Evolutionary conservation across 768 basidiomycete genomes (phyloP), one percentile per base, ranked within the genome.

Genomic region (Trametes elegans): DNA sequence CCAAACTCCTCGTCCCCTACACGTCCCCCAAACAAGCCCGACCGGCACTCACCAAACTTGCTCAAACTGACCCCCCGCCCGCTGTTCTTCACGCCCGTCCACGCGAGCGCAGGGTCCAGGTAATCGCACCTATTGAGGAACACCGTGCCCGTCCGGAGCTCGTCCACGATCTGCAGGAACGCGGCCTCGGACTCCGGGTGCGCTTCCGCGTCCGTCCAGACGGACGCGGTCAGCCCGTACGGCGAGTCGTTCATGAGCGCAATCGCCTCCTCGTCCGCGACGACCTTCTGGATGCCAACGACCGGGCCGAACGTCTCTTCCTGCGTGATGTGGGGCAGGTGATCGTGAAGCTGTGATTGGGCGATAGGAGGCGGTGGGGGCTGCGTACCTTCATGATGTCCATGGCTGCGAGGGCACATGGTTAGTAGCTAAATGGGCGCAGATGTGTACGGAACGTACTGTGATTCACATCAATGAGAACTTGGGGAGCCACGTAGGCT

Each of bases 261-360:
- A 52, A 98, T 73, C 1, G 97, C 97, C 67, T 96, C 93, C 40
- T 86, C 88, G 67, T 98, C 97, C 0, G 84, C 84, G 8, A 79
- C 75, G 19, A 91, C 94, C 78, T 93, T 95, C 72, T 91, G 88
- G 57, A 99, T 93, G 10, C 94, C 95, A 26, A 98, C 76, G 6
- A 97, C 80, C 0, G 97, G 97, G 0, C 97, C 97, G 59, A 98
- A 98, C 0, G 91, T 92, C 71, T 94, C 90, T 70, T 88, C 85
- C 85, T 89, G 57, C 9, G 49, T 19, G 23, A 35, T 18, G 29
- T 2, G 18, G 5, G 45, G 6, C 2, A 11, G 9, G 16, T 34
- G 19, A 23, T 18, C 19, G 18, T 21, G 18, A 14, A 7, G 10
- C 8, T 32, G 10, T 3, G 45, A 3, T 8, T 1, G 11, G 6